Evolutionary conservation across 2,329 filamentous ascomycete genomes (phyloP).

Genomic region (Colletotrichum tamarilloi): DNA sequence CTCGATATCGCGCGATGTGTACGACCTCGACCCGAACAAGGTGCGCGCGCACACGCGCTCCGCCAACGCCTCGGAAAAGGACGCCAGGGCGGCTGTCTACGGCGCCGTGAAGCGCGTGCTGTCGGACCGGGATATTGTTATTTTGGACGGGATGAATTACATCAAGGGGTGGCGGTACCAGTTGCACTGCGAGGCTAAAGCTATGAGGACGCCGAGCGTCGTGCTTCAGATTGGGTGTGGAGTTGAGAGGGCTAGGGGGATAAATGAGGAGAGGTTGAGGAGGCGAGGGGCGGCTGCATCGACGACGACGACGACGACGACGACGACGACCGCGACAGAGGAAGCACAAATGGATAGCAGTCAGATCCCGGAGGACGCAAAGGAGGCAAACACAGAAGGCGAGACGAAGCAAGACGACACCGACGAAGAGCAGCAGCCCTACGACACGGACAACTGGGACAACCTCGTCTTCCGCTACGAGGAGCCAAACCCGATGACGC

Average conservation of each 20-base stretch:
- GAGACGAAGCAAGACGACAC: slow-evolving; percentile 42
- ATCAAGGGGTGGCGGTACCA: slow-evolving; percentile 93
- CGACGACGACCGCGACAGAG: not conserved
- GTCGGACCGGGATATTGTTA: slow-evolving; percentile 78
- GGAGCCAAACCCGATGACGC: slow-evolving; percentile 85
- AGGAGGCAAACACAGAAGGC: slow-evolving; percentile 45
- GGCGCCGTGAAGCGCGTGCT: slow-evolving; percentile 83
- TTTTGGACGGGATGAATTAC: slow-evolving; percentile 85
- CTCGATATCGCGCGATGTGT: slow-evolving; percentile 76
- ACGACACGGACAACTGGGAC: slow-evolving; percentile 74
- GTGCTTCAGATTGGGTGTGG: slow-evolving; percentile 74
- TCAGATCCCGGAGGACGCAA: slow-evolving; percentile 51
- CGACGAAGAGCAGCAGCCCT: slow-evolving; percentile 53
- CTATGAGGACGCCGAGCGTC: slow-evolving; percentile 78
- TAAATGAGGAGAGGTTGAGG: slow-evolving; percentile 71
- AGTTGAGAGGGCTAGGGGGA: slow-evolving; percentile 60
- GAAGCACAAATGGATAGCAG: slow-evolving; percentile 36
- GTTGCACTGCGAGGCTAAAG: slow-evolving; percentile 86
- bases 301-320: not conserved
- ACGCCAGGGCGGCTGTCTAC: slow-evolving; percentile 80
- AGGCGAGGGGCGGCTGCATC: slow-evolving; percentile 38
- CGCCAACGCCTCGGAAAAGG: slow-evolving; percentile 82
- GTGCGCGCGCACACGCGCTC: slow-evolving; percentile 72
- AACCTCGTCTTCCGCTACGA: slow-evolving; percentile 86
- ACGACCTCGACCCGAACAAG: slow-evolving; percentile 68